phyloP scores from a whole-genome alignment of 129 eudicot species.

The Saussurea involucrata region DNA sequence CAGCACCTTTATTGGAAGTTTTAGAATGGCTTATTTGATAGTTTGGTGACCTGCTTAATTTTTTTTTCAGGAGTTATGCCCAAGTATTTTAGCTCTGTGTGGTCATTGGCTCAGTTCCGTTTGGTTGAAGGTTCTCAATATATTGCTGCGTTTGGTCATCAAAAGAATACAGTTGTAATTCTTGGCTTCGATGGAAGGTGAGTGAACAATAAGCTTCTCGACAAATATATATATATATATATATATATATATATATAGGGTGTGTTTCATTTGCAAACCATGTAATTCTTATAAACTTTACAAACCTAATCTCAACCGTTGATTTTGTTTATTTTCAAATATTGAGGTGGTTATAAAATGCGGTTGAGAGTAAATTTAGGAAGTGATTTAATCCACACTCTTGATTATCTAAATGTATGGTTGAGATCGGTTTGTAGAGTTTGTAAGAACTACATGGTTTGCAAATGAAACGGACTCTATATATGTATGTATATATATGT shows the following conservation, averaged over 20 bases:
- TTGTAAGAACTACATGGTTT: no score
- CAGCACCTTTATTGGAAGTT: not conserved
- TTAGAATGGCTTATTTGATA: not conserved
- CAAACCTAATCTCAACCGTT: no score
- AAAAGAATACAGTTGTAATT: constrained; percentile 75
- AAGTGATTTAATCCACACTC: no score
- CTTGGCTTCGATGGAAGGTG: constrained; percentile 94
- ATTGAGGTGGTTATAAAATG: no score
- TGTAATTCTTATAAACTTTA: no score
- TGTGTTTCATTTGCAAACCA: no score
- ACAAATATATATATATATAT: not conserved
- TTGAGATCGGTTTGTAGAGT: no score
- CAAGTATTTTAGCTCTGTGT: constrained; percentile 84
- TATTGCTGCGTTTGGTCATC: constrained; percentile 82
- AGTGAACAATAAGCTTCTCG: constrained; percentile 22
- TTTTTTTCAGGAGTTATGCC: constrained; percentile 75
- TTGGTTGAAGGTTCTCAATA: constrained; percentile 70
- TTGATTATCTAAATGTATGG: no score
- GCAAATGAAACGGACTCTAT: no score
- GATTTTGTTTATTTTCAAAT: no score
- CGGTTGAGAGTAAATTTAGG: no score
- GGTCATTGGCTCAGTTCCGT: constrained; percentile 93
- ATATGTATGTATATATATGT: not conserved
- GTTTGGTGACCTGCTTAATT: not conserved
- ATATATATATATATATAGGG: not conserved